These are phyloP conservation scores for Bryum argenteum DNA, from an alignment of 225 moss, liverwort and hornwort genomes.

Conservation along the genomic window DNA sequence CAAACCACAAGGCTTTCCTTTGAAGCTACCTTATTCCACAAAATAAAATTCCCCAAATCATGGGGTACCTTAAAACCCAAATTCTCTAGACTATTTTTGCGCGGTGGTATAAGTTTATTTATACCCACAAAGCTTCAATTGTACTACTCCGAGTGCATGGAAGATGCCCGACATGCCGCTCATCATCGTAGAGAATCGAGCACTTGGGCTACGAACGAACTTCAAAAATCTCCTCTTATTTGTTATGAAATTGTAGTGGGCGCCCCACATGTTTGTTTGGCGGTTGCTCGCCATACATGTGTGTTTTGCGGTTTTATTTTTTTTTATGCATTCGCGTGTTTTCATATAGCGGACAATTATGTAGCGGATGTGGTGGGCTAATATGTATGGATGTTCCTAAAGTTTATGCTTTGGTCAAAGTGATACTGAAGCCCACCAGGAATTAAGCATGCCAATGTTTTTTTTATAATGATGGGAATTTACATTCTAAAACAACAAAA, in stretches of 20 bases:
- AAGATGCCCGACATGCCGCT: background rate
- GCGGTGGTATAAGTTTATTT: background rate
- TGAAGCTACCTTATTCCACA: too few species aligned
- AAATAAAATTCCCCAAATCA: background rate
- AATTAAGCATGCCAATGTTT: background rate
- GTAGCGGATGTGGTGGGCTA: conserved; percentile 9
- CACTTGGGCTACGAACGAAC: background rate
- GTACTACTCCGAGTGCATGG: background rate
- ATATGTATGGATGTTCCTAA: background rate
- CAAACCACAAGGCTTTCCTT: too few species aligned
- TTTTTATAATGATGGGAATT: background rate
- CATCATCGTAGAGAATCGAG: background rate
- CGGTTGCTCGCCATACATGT: background rate
- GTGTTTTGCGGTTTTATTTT: background rate
- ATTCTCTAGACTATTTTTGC: background rate
- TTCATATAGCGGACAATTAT: background rate
- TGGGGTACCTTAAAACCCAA: too few species aligned
- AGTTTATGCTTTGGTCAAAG: conserved; percentile 5
- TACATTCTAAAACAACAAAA: background rate
- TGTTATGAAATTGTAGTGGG: background rate
- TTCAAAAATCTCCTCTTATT: background rate
- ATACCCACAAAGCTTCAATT: background rate
- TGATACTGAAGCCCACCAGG: background rate
- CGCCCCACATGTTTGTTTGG: background rate
- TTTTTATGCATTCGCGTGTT: background rate